These are phyloP conservation scores for Urtica urens DNA, from an alignment of 306 rosid species.

Conservation along the genomic window DNA sequence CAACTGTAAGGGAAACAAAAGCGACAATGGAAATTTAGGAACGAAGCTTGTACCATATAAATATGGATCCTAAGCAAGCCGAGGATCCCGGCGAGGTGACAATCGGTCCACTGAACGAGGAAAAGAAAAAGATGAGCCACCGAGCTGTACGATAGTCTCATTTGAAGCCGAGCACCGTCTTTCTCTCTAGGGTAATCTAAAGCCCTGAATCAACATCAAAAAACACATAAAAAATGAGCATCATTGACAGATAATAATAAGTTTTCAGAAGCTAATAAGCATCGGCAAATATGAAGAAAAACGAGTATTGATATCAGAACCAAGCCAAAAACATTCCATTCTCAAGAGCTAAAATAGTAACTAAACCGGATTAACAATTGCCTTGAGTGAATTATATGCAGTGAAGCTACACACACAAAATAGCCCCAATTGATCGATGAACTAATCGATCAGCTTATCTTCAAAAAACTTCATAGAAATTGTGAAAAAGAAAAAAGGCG, in stretches of 20 bases:
- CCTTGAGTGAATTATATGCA: neutral
- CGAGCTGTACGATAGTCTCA: slow-evolving; percentile 77
- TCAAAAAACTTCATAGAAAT: neutral
- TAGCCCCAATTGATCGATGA: neutral
- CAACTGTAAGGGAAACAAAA: neutral
- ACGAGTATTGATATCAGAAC: neutral
- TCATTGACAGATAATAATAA: slow-evolving; percentile 5
- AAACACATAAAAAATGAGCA: slow-evolving; percentile 10
- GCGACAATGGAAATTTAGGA: neutral
- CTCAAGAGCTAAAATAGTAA: neutral
- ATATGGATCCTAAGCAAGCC: slow-evolving; percentile 75
- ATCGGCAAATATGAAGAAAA: neutral
- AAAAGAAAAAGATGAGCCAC: slow-evolving; percentile 60
- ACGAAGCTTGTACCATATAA: slow-evolving; percentile 47
- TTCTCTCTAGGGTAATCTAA: slow-evolving; percentile 66
- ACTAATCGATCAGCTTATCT: neutral
- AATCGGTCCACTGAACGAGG: slow-evolving; percentile 88
- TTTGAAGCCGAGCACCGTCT: slow-evolving; percentile 76
- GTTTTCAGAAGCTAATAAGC: neutral
- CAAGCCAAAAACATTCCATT: neutral
- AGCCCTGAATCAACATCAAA: slow-evolving; percentile 35
- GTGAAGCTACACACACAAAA: neutral
- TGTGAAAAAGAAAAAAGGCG: neutral
- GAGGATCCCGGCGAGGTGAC: slow-evolving; percentile 70
- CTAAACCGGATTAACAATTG: neutral